Conservation (phyloP, 192 early-diverging fungal species). For the Lobulomyces angularis region DNA sequence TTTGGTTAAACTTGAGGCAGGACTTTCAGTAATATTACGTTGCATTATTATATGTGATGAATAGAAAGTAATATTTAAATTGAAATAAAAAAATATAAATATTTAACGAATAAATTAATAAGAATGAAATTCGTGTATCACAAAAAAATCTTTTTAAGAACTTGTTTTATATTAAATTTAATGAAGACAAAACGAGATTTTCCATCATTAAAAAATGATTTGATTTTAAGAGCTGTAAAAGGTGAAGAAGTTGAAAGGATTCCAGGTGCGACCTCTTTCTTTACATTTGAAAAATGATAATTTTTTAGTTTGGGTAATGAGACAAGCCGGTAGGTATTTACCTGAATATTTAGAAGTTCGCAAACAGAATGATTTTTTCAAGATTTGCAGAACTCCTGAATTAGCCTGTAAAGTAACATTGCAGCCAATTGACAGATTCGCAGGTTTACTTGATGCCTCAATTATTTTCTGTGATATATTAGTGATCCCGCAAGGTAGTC, state of each 20-base stretch:
- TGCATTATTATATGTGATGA: no score
- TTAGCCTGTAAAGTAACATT: slow-evolving; percentile 89
- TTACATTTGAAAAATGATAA: no score
- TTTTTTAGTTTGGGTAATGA: slow-evolving; percentile 94
- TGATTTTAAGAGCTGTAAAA: slow-evolving; percentile 73
- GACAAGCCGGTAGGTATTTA: slow-evolving; percentile 93
- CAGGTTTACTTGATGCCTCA: slow-evolving; percentile 77
- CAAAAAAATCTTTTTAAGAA: no score
- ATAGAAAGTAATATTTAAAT: no score
- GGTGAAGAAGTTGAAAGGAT: slow-evolving; percentile 50
- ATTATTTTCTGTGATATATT: slow-evolving; percentile 99
- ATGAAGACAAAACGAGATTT: no score
- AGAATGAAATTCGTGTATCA: no score
- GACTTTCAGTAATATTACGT: no score
- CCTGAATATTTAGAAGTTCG: slow-evolving; percentile 74
- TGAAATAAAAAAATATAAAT: no score
- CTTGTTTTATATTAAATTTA: no score
- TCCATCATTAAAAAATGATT: slow-evolving; percentile 80
- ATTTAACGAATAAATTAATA: no score
- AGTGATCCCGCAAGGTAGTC: slow-evolving; percentile 95
- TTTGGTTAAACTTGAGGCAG: no score
- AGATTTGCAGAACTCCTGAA: slow-evolving; percentile 82
- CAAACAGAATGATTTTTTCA: slow-evolving; percentile 83
- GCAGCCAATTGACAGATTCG: slow-evolving; percentile 91
- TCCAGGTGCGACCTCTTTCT: no score